These are phyloP conservation scores for Fusarium drepaniforme DNA, from an alignment of 2,329 filamentous ascomycete genomes.

Conservation along the genomic window DNA sequence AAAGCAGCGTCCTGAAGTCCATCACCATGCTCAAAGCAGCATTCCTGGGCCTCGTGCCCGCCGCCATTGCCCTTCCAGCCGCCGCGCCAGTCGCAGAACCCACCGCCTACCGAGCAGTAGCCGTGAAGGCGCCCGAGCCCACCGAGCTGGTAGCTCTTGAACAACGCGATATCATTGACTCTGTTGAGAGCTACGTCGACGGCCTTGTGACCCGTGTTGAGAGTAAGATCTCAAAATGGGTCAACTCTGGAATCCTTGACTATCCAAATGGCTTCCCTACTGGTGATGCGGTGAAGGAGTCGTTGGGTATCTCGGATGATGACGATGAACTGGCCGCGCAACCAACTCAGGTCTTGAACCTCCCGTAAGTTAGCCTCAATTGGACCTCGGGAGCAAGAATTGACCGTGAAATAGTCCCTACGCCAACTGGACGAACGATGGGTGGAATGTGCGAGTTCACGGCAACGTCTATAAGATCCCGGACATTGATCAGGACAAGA, in stretches of 20 bases:
- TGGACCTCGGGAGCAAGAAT: background rate
- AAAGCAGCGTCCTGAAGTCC: background rate
- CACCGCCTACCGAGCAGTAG: slow-evolving; percentile 25
- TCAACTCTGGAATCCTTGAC: slow-evolving; percentile 73
- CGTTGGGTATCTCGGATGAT: slow-evolving; percentile 68
- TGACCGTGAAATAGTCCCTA: slow-evolving; percentile 59
- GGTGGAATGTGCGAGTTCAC: slow-evolving; percentile 82
- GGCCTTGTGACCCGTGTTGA: slow-evolving; percentile 64
- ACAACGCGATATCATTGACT: slow-evolving; percentile 51
- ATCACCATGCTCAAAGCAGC: slow-evolving; percentile 33
- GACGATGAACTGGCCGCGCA: slow-evolving; percentile 70
- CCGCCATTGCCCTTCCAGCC: slow-evolving; percentile 39
- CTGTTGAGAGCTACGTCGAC: slow-evolving; percentile 63
- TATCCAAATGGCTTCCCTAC: slow-evolving; percentile 77
- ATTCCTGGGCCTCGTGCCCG: slow-evolving; percentile 40
- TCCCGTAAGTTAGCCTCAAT: slow-evolving; percentile 60
- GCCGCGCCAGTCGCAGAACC: slow-evolving; percentile 38
- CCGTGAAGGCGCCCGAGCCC: slow-evolving; percentile 39
- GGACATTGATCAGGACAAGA: slow-evolving; percentile 71
- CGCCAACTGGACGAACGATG: slow-evolving; percentile 82
- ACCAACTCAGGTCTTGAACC: slow-evolving; percentile 78
- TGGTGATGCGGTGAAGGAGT: slow-evolving; percentile 69
- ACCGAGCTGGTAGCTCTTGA: slow-evolving; percentile 39
- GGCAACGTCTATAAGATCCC: slow-evolving; percentile 88
- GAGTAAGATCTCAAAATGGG: slow-evolving; percentile 68